phyloP scores from a whole-genome alignment of 1,284 basidiomycete genomes.

The Ustilago tritici region DNA sequence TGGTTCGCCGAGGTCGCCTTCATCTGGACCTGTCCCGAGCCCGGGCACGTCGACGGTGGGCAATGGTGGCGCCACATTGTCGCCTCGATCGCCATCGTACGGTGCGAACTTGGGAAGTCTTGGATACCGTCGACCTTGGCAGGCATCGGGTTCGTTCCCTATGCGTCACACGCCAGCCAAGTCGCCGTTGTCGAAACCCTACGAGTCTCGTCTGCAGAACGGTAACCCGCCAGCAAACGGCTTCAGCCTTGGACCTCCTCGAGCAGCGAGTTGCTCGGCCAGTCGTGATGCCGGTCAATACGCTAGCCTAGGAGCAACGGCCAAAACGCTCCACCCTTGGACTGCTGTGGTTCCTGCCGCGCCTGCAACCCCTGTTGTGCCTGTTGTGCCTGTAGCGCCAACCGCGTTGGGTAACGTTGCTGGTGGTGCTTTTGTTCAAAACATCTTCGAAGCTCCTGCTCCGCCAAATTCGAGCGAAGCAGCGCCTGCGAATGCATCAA shows the following conservation, averaged over 20 bases:
- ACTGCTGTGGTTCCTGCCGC: conserved; percentile 17
- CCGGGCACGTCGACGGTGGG: conserved; percentile 1
- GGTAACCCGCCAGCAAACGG: conserved; percentile 33
- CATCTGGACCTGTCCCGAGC: conserved; percentile 14
- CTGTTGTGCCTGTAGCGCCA: conserved; percentile 5
- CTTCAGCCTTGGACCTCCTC: conserved; percentile 41
- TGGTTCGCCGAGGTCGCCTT: conserved; percentile 39
- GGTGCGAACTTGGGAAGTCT: conserved; percentile 34
- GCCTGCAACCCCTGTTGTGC: conserved; percentile 2
- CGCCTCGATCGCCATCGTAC: conserved; percentile 45
- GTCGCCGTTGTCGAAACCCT: conserved; percentile 47
- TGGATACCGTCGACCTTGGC: conserved; percentile 39
- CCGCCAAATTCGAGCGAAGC: background rate
- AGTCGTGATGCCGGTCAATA: conserved; percentile 18
- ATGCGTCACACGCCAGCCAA: conserved; percentile 52
- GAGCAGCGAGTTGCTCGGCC: conserved; percentile 39
- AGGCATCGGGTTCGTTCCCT: conserved; percentile 50
- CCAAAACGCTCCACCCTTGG: conserved; percentile 33
- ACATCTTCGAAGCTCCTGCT: conserved; percentile 9
- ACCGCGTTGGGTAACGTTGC: conserved; percentile 18
- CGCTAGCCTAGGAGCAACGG: conserved; percentile 25
- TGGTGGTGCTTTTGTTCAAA: conserved; percentile 23
- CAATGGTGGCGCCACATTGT: conserved; percentile 10
- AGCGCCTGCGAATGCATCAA: conserved; percentile 1
- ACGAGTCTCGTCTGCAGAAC: conserved; percentile 26